Percentiles rank a stretch among this genome's conserved stretches.
phyloP scores from a whole-genome alignment of 2,329 filamentous ascomycete species.

The Ambrosiella cleistominuta region DNA sequence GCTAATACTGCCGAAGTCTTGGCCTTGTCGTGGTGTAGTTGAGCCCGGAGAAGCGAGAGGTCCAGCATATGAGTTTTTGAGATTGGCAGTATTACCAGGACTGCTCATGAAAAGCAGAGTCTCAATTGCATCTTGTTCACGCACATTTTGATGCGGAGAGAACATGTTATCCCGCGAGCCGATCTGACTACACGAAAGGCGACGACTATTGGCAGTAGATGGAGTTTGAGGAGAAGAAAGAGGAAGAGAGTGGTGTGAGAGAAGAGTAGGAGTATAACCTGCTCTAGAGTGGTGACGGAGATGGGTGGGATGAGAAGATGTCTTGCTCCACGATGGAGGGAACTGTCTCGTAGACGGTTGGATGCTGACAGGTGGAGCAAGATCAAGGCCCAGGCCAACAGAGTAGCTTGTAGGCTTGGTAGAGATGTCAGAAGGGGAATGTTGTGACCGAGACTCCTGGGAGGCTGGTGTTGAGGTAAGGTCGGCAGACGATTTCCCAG shows the following conservation, averaged over 20 bases:
- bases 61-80: slow-evolving; percentile 36
- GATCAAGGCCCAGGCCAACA: slow-evolving; percentile 14
- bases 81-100: slow-evolving; percentile 50
- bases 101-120: slow-evolving; percentile 69
- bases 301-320: background rate
- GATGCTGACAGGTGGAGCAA: slow-evolving; percentile 38
- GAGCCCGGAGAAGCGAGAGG: slow-evolving; percentile 20
- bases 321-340: background rate
- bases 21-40: background rate
- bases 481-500: slow-evolving; percentile 5
- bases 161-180: slow-evolving; percentile 36
- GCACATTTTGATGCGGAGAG: slow-evolving; percentile 49
- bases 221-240: slow-evolving; percentile 21
- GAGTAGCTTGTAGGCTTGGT: background rate
- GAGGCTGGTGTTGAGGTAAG: slow-evolving; percentile 4
- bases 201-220: slow-evolving; percentile 15
- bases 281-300: slow-evolving; percentile 32
- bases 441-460: slow-evolving; percentile 9
- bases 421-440: slow-evolving; percentile 1
- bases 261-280: slow-evolving; percentile 30
- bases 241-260: slow-evolving; percentile 29
- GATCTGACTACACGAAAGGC: slow-evolving; percentile 22
- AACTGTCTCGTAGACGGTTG: slow-evolving; percentile 26
- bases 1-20: background rate
- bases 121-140: slow-evolving; percentile 69